phyloP scores from a whole-genome alignment of 345 rosid genomes.

The Acer negundo region DNA sequence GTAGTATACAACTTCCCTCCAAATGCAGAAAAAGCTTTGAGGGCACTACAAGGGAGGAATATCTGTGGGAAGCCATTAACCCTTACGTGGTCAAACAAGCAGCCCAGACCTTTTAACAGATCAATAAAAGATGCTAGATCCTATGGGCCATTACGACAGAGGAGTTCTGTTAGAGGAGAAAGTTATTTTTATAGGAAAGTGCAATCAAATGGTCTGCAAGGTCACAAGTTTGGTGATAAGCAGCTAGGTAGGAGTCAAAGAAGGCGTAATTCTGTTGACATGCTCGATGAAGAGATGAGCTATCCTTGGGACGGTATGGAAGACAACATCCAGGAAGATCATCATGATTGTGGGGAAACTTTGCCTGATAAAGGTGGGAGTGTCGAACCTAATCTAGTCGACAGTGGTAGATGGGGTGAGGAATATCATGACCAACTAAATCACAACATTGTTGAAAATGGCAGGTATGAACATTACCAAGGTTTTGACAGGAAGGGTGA shows the following conservation, averaged over 20 bases:
- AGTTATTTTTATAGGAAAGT: constrained; percentile 17
- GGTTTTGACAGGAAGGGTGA: constrained; percentile 21
- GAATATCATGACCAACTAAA: constrained; percentile 24
- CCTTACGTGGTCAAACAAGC: constrained; percentile 58
- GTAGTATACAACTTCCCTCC: constrained; percentile 48
- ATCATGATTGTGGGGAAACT: constrained; percentile 29
- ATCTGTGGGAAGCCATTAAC: constrained; percentile 46
- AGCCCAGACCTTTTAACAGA: constrained; percentile 37
- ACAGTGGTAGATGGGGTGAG: constrained; percentile 45
- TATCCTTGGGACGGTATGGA: constrained; percentile 9
- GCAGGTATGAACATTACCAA: constrained; percentile 27
- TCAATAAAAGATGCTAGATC: constrained; percentile 23
- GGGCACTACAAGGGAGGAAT: constrained; percentile 36
- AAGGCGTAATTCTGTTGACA: constrained; percentile 25
- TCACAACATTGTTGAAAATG: constrained; percentile 26
- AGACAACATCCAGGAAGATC: constrained; percentile 20
- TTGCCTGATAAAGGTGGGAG: constrained; percentile 24
- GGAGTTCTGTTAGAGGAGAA: constrained; percentile 23
- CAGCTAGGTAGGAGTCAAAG: constrained; percentile 16
- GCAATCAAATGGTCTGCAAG: constrained; percentile 21
- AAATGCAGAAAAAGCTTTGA: constrained; percentile 51
- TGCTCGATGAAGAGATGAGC: constrained; percentile 22
- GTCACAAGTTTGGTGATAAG: constrained; percentile 20
- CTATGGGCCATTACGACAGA: constrained; percentile 18
- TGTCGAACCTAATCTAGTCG: constrained; percentile 22